Evolutionary conservation across 2,329 filamentous ascomycete species (phyloP), one percentile per base, ranked within the genome.

Genomic region (Cladorrhinum sp.): DNA sequence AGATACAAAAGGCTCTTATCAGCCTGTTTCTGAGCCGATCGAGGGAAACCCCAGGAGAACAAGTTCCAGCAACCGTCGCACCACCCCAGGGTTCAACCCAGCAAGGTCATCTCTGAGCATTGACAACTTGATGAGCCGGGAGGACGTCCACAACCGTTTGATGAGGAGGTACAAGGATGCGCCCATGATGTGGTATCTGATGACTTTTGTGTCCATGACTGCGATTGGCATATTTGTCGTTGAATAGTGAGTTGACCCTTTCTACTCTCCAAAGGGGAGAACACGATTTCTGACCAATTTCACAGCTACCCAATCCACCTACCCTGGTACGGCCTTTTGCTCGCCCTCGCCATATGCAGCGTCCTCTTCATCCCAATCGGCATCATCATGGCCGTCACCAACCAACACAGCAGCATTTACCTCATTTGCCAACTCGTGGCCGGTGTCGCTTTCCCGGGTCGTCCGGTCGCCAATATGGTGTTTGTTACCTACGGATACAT

Each of bases 401-500:
- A 95, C 73, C 91, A 94, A 72, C 90, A 95, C 73, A 91, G 87
- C 74, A 91, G 88, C 73, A 91, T 94, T 66, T 95, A 94, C 72
- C 82, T 95, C 36, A 90, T 95, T 68, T 94, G 91, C 73, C 91
- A 95, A 74, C 82, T 96, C 60, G 87, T 95, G 65, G 94, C 90
- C 65, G 92, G 92, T 58, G 86, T 84, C 55, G 80, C 92, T 16
- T 96, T 96, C 72, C 91, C 91, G 0, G 92, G 92, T 26, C 87
- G 89, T 1, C 92, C 92, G 1, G 90, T 96, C 10, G 92, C 91
- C 55, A 95, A 96, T 74, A 96, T 96, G 92, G 90, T 96, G 36
- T 96, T 96, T 69, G 91, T 94, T 53, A 95, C 91, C 0, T 96
- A 95, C 72, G 91, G 91, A 64, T 96, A 95, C 74, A 95, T 95